Evolutionary conservation across 2,329 filamentous ascomycete species (phyloP).

Genomic region (Pseudogymnoascus sp.): DNA sequence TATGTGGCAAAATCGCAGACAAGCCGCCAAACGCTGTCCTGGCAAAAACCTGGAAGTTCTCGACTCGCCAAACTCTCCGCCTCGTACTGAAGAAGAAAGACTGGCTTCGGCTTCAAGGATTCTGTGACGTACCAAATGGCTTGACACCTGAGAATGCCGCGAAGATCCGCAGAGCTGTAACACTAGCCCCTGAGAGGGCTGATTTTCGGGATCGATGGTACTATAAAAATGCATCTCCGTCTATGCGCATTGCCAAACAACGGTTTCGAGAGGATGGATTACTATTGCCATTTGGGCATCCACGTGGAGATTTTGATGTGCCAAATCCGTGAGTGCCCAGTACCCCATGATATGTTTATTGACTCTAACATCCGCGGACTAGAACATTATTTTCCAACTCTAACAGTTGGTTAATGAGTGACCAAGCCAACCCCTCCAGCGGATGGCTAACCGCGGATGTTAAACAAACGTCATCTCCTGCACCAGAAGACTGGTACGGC

Average conservation of each 20-base stretch:
- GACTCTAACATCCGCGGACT: constrained; percentile 15
- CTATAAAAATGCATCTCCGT: constrained; percentile 9
- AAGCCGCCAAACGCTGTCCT: constrained; percentile 12
- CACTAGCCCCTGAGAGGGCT: constrained; percentile 15
- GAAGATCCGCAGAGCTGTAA: constrained; percentile 13
- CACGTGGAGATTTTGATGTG: constrained; percentile 28
- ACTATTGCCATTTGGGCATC: constrained; percentile 34
- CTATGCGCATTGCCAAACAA: constrained; percentile 23
- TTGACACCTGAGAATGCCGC: constrained; percentile 13
- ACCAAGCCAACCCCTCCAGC: constrained; percentile 32
- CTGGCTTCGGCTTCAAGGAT: constrained; percentile 15
- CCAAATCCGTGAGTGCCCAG: constrained; percentile 38
- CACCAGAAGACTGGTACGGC: constrained; percentile 36
- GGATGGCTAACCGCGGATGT: constrained; percentile 34
- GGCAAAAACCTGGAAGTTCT: constrained; percentile 18
- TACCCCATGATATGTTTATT: not conserved
- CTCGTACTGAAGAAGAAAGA: constrained; percentile 16
- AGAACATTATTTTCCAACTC: constrained; percentile 35
- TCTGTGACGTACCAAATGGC: constrained; percentile 14
- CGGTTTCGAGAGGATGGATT: constrained; percentile 36
- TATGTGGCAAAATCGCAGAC: constrained; percentile 13
- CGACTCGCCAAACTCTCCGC: constrained; percentile 6
- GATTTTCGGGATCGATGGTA: constrained; percentile 17
- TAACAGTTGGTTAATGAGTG: constrained; percentile 33
- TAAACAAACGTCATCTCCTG: constrained; percentile 15